phyloP scores from a whole-genome alignment of 2,329 filamentous ascomycete genomes.

The Colletotrichum limetticola region DNA sequence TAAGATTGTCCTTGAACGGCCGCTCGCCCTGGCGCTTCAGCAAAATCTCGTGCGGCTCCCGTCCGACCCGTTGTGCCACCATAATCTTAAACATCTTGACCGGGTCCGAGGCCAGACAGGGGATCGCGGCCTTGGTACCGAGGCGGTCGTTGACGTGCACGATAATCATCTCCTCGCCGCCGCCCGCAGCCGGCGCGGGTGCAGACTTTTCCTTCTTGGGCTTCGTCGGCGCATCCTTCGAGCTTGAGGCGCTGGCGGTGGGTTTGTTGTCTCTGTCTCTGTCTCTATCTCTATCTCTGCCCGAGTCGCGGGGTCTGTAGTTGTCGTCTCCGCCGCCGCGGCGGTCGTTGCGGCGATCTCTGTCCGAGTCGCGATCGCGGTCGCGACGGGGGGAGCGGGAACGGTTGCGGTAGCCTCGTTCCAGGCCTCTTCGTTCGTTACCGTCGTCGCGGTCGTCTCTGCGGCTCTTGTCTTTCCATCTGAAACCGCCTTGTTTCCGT shows the following conservation, averaged over 20 bases:
- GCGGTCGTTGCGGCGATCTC: constrained; percentile 43
- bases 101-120: constrained; percentile 85
- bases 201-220: constrained; percentile 46
- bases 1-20: constrained; percentile 92
- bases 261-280: constrained; percentile 33
- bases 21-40: constrained; percentile 91
- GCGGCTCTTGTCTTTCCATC: constrained; percentile 67
- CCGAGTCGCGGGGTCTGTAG: constrained; percentile 35
- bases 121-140: constrained; percentile 94
- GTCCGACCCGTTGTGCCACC: constrained; percentile 88
- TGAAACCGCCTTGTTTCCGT: constrained; percentile 53
- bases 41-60: constrained; percentile 91
- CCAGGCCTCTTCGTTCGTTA: constrained; percentile 49
- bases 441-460: constrained; percentile 55
- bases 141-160: constrained; percentile 95
- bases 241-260: constrained; percentile 40
- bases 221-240: constrained; percentile 41
- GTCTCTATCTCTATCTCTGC: constrained; percentile 30
- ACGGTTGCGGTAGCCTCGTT: constrained; percentile 63
- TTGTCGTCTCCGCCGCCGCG: constrained; percentile 48
- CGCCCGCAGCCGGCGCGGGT: constrained; percentile 43
- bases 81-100: constrained; percentile 91
- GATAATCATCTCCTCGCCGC: constrained; percentile 86
- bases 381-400: constrained; percentile 50
- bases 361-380: constrained; percentile 38